Conservation (phyloP, 2,329 filamentous ascomycete species). For the Domatiomyces catenatus region DNA sequence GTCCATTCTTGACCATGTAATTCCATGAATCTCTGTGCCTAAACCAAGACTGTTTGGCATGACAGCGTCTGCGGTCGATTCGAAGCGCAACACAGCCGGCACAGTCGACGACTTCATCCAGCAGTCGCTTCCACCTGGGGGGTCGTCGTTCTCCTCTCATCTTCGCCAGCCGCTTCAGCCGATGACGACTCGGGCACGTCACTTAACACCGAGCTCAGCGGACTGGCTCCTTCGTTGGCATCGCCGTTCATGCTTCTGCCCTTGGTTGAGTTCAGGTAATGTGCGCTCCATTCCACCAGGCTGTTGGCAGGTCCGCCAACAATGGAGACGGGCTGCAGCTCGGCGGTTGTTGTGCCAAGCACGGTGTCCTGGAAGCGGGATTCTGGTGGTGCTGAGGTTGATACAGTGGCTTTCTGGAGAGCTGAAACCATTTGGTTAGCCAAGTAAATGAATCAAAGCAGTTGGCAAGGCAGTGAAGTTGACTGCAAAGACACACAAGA, state of each 20-base stretch:
- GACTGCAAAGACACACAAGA: background rate
- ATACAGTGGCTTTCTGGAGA: slow-evolving; percentile 48
- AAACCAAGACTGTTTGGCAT: slow-evolving; percentile 77
- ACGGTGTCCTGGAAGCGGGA: slow-evolving; percentile 73
- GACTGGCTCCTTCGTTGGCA: background rate
- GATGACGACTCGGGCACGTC: background rate
- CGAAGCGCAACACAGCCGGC: slow-evolving; percentile 54
- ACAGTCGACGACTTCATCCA: slow-evolving; percentile 28
- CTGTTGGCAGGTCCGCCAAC: slow-evolving; percentile 60
- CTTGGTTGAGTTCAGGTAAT: background rate
- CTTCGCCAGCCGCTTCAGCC: background rate
- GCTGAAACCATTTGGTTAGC: slow-evolving; percentile 31
- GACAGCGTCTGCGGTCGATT: slow-evolving; percentile 90
- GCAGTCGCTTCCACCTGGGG: background rate
- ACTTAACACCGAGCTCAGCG: background rate
- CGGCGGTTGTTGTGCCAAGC: slow-evolving; percentile 51
- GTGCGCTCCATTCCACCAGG: slow-evolving; percentile 46
- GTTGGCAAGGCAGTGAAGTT: background rate
- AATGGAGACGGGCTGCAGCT: slow-evolving; percentile 57
- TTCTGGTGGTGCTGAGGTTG: slow-evolving; percentile 35
- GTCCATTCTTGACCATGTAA: too few species aligned
- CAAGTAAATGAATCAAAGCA: background rate
- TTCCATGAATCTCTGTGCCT: slow-evolving; percentile 19
- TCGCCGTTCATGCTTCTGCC: background rate
- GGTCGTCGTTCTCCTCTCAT: background rate